Percentiles rank a stretch among this genome's conserved stretches.
These are phyloP conservation scores for Haematococcus sp. DNA, from an alignment of 139 green algal genomes.

Conservation along the genomic window DNA sequence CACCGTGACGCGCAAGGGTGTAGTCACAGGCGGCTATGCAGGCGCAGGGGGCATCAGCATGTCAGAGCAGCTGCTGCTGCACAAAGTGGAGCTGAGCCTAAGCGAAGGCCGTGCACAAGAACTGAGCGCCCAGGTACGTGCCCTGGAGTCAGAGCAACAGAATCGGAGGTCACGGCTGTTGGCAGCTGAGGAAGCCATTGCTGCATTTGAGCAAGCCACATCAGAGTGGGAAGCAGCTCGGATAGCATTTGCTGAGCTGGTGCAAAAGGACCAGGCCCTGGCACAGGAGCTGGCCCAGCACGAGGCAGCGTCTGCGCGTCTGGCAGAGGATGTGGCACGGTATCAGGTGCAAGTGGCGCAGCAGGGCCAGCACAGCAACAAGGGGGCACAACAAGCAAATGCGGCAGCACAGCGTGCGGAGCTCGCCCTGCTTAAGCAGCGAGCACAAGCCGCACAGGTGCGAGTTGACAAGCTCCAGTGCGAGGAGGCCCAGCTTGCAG, in stretches of 20 bases:
- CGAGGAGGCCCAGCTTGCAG: background rate
- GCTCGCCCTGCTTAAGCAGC: too few relatives aligned
- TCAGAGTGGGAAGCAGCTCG: too few relatives aligned
- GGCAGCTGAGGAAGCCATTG: background rate
- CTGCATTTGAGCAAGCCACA: background rate
- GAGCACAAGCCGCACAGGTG: too few relatives aligned
- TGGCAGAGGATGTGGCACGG: background rate
- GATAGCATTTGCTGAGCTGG: background rate
- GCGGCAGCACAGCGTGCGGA: too few relatives aligned
- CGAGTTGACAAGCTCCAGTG: too few relatives aligned
- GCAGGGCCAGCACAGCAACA: background rate
- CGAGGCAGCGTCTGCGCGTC: background rate
- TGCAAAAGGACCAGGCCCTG: constrained; percentile 6
- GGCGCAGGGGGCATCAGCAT: background rate
- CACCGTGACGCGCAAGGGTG: constrained; percentile 31
- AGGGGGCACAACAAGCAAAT: background rate
- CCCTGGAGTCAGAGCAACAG: background rate
- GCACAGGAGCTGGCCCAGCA: constrained; percentile 3
- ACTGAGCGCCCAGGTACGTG: background rate
- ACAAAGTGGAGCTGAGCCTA: constrained; percentile 1
- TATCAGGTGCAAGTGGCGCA: constrained; percentile 7
- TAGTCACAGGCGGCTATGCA: constrained; percentile 31
- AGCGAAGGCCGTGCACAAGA: background rate
- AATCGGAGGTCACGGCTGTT: background rate
- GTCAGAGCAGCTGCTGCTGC: background rate